Evolutionary conservation across 2,329 filamentous ascomycete genomes (phyloP).

Genomic region (Fusarium drepaniforme): DNA sequence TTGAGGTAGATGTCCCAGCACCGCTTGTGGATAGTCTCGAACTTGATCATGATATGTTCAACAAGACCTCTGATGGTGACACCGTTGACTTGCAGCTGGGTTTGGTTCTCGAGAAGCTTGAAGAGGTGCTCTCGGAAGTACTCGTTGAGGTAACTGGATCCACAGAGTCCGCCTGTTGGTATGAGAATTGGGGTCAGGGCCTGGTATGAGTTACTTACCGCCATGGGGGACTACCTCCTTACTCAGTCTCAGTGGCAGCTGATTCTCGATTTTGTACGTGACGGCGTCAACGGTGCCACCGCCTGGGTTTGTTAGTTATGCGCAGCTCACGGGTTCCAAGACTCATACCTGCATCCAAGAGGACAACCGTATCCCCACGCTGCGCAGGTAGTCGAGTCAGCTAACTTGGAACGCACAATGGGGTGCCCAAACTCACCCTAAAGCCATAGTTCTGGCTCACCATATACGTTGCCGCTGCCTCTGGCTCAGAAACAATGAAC

Average conservation of each 20-base stretch:
- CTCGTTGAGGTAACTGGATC: constrained; percentile 13
- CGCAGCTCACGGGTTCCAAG: accelerated
- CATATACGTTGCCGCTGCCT: constrained; percentile 1
- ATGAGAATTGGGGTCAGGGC: background rate
- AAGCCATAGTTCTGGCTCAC: background rate
- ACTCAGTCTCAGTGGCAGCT: background rate
- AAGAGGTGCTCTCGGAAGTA: background rate
- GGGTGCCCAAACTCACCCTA: background rate
- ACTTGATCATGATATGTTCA: background rate
- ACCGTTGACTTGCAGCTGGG: background rate
- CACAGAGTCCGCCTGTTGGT: background rate
- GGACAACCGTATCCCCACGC: background rate
- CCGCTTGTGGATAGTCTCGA: background rate
- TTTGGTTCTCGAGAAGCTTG: background rate
- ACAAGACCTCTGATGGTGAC: background rate
- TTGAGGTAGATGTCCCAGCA: background rate
- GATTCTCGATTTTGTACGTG: background rate
- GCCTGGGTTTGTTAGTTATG: background rate
- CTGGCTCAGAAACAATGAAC: constrained; percentile 16
- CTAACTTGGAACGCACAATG: background rate
- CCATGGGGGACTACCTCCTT: background rate
- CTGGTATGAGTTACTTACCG: background rate
- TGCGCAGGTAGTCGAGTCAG: background rate
- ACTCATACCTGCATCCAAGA: constrained; percentile 8
- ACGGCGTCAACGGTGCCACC: constrained; percentile 2